These are phyloP conservation scores for Penicillium psychrosexuale DNA, from an alignment of 2,329 filamentous ascomycete genomes.

Conservation along the genomic window DNA sequence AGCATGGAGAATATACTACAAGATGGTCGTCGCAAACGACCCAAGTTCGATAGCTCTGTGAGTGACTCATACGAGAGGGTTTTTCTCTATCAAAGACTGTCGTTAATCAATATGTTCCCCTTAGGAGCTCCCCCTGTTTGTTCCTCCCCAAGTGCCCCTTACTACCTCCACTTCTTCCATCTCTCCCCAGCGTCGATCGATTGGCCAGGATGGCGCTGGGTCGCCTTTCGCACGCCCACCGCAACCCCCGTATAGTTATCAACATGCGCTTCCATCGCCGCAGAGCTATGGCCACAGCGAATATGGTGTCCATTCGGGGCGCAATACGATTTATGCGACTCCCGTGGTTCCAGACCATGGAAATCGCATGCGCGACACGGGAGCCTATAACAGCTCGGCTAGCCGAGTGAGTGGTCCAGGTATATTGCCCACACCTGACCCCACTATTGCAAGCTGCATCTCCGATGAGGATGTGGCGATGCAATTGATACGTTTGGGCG, in stretches of 20 bases:
- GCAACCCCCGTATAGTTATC: constrained; percentile 76
- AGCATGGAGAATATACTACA: constrained; percentile 98
- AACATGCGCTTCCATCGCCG: constrained; percentile 76
- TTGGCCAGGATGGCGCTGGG: constrained; percentile 61
- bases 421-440: constrained; percentile 87
- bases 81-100: not conserved
- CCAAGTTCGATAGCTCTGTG: constrained; percentile 96
- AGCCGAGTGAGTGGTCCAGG: constrained; percentile 47
- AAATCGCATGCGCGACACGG: constrained; percentile 63
- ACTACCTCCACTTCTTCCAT: constrained; percentile 97
- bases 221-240: constrained; percentile 72
- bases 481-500: constrained; percentile 92
- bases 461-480: constrained; percentile 97
- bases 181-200: constrained; percentile 82
- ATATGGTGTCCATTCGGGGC: constrained; percentile 35
- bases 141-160: constrained; percentile 87
- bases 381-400: constrained; percentile 41
- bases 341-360: constrained; percentile 55
- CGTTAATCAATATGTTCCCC: constrained; percentile 19
- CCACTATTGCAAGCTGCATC: constrained; percentile 94
- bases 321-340: constrained; percentile 57
- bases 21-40: constrained; percentile 88
- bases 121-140: constrained; percentile 93
- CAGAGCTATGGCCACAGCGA: constrained; percentile 66
- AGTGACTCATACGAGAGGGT: constrained; percentile 44